phyloP scores from a whole-genome alignment of 2,329 filamentous ascomycete genomes.

The Sporothrix protearum region DNA sequence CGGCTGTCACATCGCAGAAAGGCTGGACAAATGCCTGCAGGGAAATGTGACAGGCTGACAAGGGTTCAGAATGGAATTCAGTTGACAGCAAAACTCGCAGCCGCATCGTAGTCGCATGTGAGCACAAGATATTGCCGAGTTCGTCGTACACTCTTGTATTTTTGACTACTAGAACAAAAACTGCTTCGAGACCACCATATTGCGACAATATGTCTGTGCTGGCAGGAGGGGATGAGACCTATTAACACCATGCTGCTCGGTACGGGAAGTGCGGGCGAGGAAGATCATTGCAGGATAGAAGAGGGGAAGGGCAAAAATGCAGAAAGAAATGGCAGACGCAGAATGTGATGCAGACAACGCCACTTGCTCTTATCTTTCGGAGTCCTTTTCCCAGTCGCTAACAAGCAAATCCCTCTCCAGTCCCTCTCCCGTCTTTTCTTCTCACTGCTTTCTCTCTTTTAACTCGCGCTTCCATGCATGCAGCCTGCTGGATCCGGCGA shows the following conservation, averaged over 20 bases:
- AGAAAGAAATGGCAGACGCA: not conserved
- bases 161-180: not conserved
- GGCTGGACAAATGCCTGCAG: not conserved
- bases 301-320: not conserved
- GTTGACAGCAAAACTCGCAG: not conserved
- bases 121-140: not conserved
- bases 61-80: not conserved
- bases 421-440: not conserved
- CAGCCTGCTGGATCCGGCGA: constrained; percentile 4
- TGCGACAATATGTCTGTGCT: not conserved
- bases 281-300: not conserved
- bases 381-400: not conserved
- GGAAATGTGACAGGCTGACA: not conserved
- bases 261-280: constrained; percentile 5
- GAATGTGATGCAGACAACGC: not conserved
- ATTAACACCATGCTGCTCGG: not conserved
- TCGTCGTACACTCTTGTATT: not conserved
- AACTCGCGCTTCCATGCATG: not conserved
- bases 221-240: not conserved
- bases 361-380: not conserved
- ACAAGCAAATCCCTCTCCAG: not conserved
- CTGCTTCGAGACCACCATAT: not conserved
- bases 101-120: not conserved
- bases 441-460: not conserved
- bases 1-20: not conserved